phyloP scores from a whole-genome alignment of 2,329 filamentous ascomycete species.

The Pleomassaria siparia region DNA sequence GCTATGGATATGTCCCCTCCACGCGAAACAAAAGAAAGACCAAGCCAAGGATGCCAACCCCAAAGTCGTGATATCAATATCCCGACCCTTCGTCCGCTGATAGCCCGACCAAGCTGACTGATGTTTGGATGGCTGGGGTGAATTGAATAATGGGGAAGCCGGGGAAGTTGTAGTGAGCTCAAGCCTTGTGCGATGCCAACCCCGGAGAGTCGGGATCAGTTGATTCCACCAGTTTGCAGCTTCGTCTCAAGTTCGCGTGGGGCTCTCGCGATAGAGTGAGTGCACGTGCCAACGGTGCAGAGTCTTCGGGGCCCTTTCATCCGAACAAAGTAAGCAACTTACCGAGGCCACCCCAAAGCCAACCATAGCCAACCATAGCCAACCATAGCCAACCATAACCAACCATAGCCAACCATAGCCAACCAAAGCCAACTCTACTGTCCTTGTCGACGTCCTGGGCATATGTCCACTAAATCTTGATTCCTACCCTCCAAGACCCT shows the following conservation, averaged over 20 bases:
- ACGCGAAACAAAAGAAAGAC: neutral
- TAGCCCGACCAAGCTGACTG: neutral
- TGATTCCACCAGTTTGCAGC: neutral
- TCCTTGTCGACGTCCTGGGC: slow-evolving; percentile 13
- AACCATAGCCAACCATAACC: no score
- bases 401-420: no score
- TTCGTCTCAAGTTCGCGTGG: neutral
- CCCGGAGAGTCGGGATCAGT: neutral
- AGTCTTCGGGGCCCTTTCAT: slow-evolving; percentile 13
- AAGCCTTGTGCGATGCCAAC: neutral
- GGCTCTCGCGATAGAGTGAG: neutral
- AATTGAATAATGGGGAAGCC: slow-evolving; percentile 1
- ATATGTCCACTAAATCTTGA: slow-evolving; percentile 21
- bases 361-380: no score
- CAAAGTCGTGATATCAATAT: slow-evolving; percentile 1
- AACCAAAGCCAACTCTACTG: no score
- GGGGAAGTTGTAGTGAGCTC: neutral
- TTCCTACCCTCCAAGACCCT: slow-evolving; percentile 14
- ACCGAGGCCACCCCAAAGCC: slow-evolving; percentile 18
- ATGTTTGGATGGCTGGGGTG: neutral
- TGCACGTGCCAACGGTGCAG: neutral
- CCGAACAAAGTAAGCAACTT: slow-evolving; percentile 7
- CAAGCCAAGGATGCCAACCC: neutral
- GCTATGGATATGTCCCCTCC: neutral
- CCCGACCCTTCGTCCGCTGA: neutral